phyloP scores from a whole-genome alignment of 202 grass and related monocot genomes.

The Schoenoplectus tabernaemontani region DNA sequence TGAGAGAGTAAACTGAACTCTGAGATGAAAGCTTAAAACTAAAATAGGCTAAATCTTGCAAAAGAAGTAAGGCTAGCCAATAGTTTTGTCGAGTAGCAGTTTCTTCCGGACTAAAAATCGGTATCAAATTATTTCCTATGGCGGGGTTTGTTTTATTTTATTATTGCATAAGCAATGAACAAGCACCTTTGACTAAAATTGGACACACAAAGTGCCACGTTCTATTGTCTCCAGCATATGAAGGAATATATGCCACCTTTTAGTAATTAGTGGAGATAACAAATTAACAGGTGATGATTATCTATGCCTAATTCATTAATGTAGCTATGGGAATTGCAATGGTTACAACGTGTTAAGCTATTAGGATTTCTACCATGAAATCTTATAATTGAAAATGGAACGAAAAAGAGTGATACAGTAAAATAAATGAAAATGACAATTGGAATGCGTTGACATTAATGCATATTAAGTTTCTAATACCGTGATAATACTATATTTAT shows the following conservation, averaged over 20 bases:
- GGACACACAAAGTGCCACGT: background rate
- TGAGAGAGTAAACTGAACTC: background rate
- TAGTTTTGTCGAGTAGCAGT: background rate
- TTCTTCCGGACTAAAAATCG: background rate
- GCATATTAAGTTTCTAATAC: background rate
- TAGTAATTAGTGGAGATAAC: background rate
- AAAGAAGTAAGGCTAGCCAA: background rate
- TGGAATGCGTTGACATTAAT: background rate
- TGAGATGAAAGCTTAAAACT: background rate
- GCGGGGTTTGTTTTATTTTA: background rate
- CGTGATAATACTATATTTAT: background rate
- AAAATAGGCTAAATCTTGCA: background rate
- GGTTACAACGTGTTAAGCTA: background rate
- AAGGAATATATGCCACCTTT: conserved; percentile 1
- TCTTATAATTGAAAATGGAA: background rate
- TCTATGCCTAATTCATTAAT: background rate
- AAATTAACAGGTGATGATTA: background rate
- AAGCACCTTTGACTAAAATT: background rate
- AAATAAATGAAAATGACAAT: background rate
- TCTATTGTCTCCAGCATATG: background rate
- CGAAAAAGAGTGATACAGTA: no score
- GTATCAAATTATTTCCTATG: background rate
- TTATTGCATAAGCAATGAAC: background rate
- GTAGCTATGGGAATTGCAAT: background rate
- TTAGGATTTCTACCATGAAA: background rate